A percentile compares a stretch with the other conserved stretches of the same genome.
Evolutionary conservation across 352 stramenopile species (phyloP).

Genomic region (Globisporangium spinosum): DNA sequence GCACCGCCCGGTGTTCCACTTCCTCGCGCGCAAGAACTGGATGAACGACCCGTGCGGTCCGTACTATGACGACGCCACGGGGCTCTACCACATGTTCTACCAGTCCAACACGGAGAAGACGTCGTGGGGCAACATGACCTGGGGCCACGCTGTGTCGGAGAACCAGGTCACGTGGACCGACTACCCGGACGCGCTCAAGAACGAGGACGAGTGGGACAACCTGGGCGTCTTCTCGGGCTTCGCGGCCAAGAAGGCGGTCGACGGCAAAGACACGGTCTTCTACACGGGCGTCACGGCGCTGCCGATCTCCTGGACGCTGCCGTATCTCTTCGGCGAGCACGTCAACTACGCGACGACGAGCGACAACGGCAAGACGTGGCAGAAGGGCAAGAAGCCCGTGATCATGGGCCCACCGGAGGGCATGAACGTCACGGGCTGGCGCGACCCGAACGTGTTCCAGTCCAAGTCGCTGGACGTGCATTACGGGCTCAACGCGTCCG

Average conservation of each 20-base stretch:
- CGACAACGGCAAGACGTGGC: constrained; percentile 55
- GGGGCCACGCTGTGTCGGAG: constrained; percentile 67
- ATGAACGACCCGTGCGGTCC: constrained; percentile 83
- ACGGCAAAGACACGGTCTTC: constrained; percentile 65
- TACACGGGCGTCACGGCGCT: constrained; percentile 33
- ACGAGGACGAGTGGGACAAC: constrained; percentile 60
- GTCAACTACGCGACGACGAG: constrained; percentile 60
- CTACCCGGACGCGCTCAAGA: constrained; percentile 54
- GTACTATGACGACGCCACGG: constrained; percentile 59
- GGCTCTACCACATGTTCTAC: constrained; percentile 81
- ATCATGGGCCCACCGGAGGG: constrained; percentile 45
- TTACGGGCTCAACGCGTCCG: constrained; percentile 24
- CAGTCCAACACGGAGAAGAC: constrained; percentile 62
- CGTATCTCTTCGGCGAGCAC: constrained; percentile 67
- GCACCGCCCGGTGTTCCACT: constrained; percentile 61
- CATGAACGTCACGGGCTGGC: constrained; percentile 62
- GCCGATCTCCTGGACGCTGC: constrained; percentile 27
- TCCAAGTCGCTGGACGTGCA: constrained; percentile 42
- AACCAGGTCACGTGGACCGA: constrained; percentile 73
- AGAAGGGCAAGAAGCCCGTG: constrained; percentile 44
- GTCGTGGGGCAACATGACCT: constrained; percentile 71
- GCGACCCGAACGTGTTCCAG: constrained; percentile 60
- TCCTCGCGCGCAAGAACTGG: constrained; percentile 63
- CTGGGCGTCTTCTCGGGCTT: constrained; percentile 78
- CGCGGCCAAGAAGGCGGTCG: constrained; percentile 48